Percentiles rank a stretch among this genome's conserved stretches.
Evolutionary conservation across 768 basidiomycete species (phyloP).

Genomic region (Boletus patriciae): DNA sequence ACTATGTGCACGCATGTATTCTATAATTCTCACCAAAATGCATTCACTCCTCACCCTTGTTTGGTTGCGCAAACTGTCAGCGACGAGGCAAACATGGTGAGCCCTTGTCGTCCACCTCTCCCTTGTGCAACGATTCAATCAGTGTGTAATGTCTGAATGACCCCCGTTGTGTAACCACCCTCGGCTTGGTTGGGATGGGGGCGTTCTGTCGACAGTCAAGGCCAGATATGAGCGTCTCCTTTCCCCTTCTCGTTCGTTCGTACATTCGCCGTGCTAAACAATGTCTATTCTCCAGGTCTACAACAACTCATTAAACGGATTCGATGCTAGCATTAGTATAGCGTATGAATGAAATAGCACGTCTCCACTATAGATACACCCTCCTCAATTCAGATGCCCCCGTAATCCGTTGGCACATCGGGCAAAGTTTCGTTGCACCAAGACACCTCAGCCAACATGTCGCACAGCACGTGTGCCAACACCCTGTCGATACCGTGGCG

Average conservation of each 20-base stretch:
- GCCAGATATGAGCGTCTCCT: constrained; percentile 78
- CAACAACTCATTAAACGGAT: neutral
- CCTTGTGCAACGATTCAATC: constrained; percentile 50
- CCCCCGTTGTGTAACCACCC: constrained; percentile 47
- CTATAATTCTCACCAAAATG: constrained; percentile 28
- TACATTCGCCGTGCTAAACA: constrained; percentile 2
- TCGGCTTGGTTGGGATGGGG: constrained; percentile 47
- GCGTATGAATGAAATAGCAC: neutral
- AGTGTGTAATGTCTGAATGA: constrained; percentile 43
- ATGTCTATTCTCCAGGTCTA: constrained; percentile 1
- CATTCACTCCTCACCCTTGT: constrained; percentile 1
- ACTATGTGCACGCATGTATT: constrained; percentile 26
- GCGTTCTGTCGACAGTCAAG: constrained; percentile 65
- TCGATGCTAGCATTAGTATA: constrained; percentile 3
- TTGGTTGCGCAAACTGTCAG: neutral
- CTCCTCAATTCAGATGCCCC: constrained; percentile 70
- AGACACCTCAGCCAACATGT: constrained; percentile 86
- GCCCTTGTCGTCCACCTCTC: constrained; percentile 3
- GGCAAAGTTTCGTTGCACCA: constrained; percentile 78
- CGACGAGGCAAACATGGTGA: constrained; percentile 26
- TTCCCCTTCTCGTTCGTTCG: neutral
- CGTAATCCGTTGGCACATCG: constrained; percentile 86
- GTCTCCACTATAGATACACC: constrained; percentile 56
- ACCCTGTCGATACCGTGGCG: constrained; percentile 78
- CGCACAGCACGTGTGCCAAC: constrained; percentile 85